Conservation (phyloP, 1,284 basidiomycete species). For the Golubevia pallescens region DNA sequence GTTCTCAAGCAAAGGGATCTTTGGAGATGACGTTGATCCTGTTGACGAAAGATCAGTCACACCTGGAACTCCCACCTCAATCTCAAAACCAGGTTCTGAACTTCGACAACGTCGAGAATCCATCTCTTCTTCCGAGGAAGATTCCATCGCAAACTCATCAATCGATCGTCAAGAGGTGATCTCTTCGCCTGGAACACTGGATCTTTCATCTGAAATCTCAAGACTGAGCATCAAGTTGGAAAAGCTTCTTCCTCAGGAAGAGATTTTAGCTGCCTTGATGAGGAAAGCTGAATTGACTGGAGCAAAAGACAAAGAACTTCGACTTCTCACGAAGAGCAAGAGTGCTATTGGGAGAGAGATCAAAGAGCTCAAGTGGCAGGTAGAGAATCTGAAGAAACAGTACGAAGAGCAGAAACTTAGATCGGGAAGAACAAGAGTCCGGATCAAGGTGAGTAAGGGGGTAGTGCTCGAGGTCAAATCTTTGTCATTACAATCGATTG, state of each 20-base stretch:
- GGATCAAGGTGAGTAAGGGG: no score
- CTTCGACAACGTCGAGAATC: no score
- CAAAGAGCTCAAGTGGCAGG: conserved; percentile 81
- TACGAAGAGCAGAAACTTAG: conserved; percentile 88
- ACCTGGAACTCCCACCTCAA: no score
- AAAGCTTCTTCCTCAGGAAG: conserved; percentile 79
- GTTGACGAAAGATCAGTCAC: no score
- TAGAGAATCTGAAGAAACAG: conserved; percentile 71
- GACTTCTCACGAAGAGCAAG: conserved; percentile 79
- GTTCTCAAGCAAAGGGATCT: no score
- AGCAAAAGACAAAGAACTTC: conserved; percentile 78
- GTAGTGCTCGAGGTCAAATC: no score
- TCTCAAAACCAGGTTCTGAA: no score
- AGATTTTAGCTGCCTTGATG: conserved; percentile 82
- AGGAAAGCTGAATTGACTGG: conserved; percentile 93
- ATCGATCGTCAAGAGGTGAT: no score
- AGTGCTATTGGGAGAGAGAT: conserved; percentile 81
- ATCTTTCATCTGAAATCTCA: conserved; percentile 80
- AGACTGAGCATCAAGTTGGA: conserved; percentile 77
- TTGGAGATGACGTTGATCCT: no score
- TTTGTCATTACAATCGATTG: no score
- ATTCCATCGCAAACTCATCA: no score
- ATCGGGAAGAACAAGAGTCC: conserved; percentile 76
- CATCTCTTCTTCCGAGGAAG: no score
- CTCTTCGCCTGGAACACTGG: conserved; percentile 76